Evolutionary conservation across 164 flowering plant species (phyloP).

Genomic region (Aristolochia californica): DNA sequence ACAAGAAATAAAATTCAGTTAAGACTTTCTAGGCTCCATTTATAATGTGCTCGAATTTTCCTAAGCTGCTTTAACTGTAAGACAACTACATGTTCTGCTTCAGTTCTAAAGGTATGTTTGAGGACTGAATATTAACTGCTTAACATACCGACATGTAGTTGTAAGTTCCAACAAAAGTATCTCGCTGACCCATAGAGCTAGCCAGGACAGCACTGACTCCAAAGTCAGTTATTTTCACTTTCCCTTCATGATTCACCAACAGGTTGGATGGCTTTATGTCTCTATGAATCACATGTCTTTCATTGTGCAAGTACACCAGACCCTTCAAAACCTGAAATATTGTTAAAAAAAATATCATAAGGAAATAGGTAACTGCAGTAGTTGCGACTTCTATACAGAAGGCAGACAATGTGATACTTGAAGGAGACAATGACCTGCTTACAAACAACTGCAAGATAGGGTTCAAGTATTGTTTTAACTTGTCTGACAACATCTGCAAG

Average conservation of each 20-base stretch:
- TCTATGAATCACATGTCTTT: slow-evolving; percentile 92
- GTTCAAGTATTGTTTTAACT: slow-evolving; percentile 91
- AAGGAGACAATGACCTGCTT: slow-evolving; percentile 52
- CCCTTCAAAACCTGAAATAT: slow-evolving; percentile 74
- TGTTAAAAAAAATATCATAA: not conserved
- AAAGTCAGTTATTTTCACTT: slow-evolving; percentile 95
- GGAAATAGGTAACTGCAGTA: not conserved
- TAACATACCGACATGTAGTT: slow-evolving; percentile 95
- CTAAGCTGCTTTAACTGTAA: too few species aligned
- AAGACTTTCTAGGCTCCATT: too few species aligned
- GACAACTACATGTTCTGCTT: too few species aligned
- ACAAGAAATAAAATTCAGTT: not conserved
- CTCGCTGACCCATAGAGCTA: slow-evolving; percentile 86
- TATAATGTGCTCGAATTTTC: too few species aligned
- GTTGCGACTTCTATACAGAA: not conserved
- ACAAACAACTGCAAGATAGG: slow-evolving; percentile 91
- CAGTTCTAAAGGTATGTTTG: too few species aligned
- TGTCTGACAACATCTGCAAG: slow-evolving; percentile 74
- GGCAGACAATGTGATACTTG: not conserved
- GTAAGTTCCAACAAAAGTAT: slow-evolving; percentile 97
- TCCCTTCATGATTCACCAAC: slow-evolving; percentile 87
- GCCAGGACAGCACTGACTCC: slow-evolving; percentile 94
- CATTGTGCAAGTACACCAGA: slow-evolving; percentile 83
- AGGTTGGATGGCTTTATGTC: slow-evolving; percentile 97
- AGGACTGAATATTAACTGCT: not conserved